These are phyloP conservation scores for Nyssa sinensis DNA, from an alignment of 148 eudicot species.

Conservation along the genomic window DNA sequence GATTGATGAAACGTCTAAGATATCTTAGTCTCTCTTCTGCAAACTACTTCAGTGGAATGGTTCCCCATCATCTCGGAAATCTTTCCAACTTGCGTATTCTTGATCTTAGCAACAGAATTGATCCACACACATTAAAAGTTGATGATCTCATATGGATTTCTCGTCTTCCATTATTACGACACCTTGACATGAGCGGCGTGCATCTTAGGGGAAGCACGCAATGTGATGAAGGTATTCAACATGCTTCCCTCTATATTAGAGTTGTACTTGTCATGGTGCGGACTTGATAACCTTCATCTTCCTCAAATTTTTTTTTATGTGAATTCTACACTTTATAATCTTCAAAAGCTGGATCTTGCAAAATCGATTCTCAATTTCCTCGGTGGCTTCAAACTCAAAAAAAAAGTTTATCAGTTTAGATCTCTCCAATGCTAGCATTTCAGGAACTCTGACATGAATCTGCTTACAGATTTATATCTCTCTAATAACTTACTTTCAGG, in stretches of 20 bases:
- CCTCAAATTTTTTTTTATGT: too few species aligned
- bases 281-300: too few species aligned
- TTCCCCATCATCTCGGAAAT: constrained; percentile 34
- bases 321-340: too few species aligned
- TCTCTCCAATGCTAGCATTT: constrained; percentile 17
- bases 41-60: constrained; percentile 23
- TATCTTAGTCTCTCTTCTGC: constrained; percentile 26
- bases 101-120: constrained; percentile 16
- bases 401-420: background rate
- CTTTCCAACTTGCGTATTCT: constrained; percentile 27
- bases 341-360: background rate
- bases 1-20: constrained; percentile 32
- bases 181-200: too few species aligned
- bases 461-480: background rate
- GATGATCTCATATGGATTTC: background rate
- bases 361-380: constrained; percentile 7
- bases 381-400: constrained; percentile 20
- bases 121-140: background rate
- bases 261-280: too few species aligned
- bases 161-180: too few species aligned
- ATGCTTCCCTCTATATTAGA: too few species aligned
- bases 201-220: too few species aligned
- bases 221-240: too few species aligned
- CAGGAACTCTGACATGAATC: background rate
- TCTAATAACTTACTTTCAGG: background rate